These are phyloP conservation scores for Hypoxylon fragiforme DNA, from an alignment of 495 filamentous ascomycete species.

Conservation along the genomic window DNA sequence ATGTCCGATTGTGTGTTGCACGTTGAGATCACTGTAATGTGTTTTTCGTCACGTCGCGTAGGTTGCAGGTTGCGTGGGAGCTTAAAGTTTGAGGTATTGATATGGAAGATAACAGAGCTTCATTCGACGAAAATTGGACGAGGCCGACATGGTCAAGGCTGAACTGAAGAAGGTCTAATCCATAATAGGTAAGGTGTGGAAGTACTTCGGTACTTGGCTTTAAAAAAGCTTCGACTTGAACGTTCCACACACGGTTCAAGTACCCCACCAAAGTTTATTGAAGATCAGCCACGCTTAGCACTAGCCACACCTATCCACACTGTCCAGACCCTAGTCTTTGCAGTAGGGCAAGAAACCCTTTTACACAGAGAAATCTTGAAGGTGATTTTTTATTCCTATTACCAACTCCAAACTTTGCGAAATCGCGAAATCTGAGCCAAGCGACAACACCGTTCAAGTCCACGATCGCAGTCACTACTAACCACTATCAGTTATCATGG, in stretches of 20 bases:
- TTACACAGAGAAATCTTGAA: slow-evolving; percentile 30
- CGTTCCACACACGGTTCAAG: too few species aligned
- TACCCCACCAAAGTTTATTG: too few species aligned
- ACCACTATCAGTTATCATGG: slow-evolving; percentile 40
- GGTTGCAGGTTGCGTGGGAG: slow-evolving; percentile 36
- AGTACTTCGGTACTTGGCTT: background rate
- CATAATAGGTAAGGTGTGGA: slow-evolving; percentile 1
- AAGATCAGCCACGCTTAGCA: slow-evolving; percentile 34
- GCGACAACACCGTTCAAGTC: slow-evolving; percentile 17
- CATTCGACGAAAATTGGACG: slow-evolving; percentile 31
- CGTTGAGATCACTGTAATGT: slow-evolving; percentile 33
- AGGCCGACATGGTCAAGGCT: slow-evolving; percentile 32
- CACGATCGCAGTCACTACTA: slow-evolving; percentile 25
- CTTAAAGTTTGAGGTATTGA: slow-evolving; percentile 33
- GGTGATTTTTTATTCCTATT: slow-evolving; percentile 30
- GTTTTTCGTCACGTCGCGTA: slow-evolving; percentile 31
- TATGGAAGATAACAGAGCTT: slow-evolving; percentile 15
- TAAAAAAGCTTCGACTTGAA: background rate
- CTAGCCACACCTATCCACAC: slow-evolving; percentile 30
- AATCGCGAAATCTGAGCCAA: slow-evolving; percentile 2
- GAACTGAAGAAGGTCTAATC: slow-evolving; percentile 18
- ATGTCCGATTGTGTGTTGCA: slow-evolving; percentile 39
- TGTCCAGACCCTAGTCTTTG: background rate
- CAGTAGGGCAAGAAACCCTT: slow-evolving; percentile 41
- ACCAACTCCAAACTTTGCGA: slow-evolving; percentile 21